Conservation (phyloP, 1,139 yeast species). For the Blastobotrys petasosporus region DNA sequence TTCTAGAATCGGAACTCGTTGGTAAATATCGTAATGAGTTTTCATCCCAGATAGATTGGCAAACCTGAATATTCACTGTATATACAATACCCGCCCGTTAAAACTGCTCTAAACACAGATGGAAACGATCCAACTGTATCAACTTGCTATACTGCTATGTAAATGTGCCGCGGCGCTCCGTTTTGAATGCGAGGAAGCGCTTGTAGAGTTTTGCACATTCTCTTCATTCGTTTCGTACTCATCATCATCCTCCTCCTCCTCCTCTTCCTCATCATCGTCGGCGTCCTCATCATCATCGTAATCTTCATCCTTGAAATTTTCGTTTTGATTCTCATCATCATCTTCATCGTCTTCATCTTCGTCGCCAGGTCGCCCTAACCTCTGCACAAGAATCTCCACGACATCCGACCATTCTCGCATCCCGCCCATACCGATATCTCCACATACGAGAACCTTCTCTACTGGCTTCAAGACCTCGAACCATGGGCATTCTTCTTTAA, state of each 20-base stretch:
- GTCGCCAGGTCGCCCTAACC: slow-evolving; percentile 30
- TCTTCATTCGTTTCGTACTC: background rate
- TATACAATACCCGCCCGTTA: no score
- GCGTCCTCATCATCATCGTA: slow-evolving; percentile 4
- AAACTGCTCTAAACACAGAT: background rate
- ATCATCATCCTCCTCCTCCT: background rate
- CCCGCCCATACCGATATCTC: slow-evolving; percentile 96
- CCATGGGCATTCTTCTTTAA: slow-evolving; percentile 59
- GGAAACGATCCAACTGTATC: background rate
- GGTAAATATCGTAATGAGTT: background rate
- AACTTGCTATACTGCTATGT: background rate
- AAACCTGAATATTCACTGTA: no score
- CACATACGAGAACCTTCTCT: slow-evolving; percentile 88
- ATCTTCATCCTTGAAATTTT: slow-evolving; percentile 1
- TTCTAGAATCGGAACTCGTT: background rate
- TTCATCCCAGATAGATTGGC: no score
- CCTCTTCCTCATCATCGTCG: background rate
- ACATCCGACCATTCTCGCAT: slow-evolving; percentile 97
- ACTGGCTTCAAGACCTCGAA: slow-evolving; percentile 84
- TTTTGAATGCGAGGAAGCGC: background rate
- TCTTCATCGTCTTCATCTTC: slow-evolving; percentile 11
- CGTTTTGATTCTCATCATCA: slow-evolving; percentile 7
- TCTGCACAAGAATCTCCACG: slow-evolving; percentile 66
- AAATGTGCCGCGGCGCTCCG: background rate
- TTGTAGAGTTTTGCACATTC: background rate